A percentile compares a stretch with the other conserved stretches of the same genome.
Evolutionary conservation across 179 eudicot genomes (phyloP).

Genomic region (Carnegiea gigantea): DNA sequence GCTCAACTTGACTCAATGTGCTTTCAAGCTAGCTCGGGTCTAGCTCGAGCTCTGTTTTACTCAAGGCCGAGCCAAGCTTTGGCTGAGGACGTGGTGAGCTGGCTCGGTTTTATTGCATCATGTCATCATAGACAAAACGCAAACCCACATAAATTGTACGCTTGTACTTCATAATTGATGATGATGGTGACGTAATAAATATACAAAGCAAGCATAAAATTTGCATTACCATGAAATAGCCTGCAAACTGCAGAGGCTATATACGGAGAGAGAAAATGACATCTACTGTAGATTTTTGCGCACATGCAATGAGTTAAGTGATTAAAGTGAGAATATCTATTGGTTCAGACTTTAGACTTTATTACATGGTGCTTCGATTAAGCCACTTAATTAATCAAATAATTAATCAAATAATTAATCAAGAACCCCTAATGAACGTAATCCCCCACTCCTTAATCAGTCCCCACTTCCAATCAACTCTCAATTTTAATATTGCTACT

Average conservation of each 20-base stretch:
- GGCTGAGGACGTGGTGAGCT: too few relatives aligned
- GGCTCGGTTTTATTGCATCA: too few relatives aligned
- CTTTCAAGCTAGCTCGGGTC: too few relatives aligned
- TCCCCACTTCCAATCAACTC: conserved; percentile 36
- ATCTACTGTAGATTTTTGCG: conserved; percentile 49
- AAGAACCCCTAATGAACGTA: conserved; percentile 3
- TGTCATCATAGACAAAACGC: too few relatives aligned
- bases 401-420: background rate
- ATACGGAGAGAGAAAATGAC: conserved; percentile 35
- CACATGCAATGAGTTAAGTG: conserved; percentile 36
- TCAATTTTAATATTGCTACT: background rate
- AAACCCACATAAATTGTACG: too few relatives aligned
- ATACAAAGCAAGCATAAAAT: background rate
- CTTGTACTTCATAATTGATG: too few relatives aligned
- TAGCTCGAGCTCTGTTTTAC: too few relatives aligned
- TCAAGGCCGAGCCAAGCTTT: too few relatives aligned
- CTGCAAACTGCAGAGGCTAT: conserved; percentile 19
- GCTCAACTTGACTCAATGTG: too few relatives aligned
- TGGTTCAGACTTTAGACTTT: background rate
- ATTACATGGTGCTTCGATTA: background rate
- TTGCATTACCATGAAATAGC: conserved; percentile 6
- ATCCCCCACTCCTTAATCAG: conserved; percentile 34
- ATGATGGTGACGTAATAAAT: conserved; percentile 4
- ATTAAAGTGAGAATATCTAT: background rate
- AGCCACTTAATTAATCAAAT: background rate